phyloP scores from a whole-genome alignment of 2,329 filamentous ascomycete genomes.

The Orbilia quercus region DNA sequence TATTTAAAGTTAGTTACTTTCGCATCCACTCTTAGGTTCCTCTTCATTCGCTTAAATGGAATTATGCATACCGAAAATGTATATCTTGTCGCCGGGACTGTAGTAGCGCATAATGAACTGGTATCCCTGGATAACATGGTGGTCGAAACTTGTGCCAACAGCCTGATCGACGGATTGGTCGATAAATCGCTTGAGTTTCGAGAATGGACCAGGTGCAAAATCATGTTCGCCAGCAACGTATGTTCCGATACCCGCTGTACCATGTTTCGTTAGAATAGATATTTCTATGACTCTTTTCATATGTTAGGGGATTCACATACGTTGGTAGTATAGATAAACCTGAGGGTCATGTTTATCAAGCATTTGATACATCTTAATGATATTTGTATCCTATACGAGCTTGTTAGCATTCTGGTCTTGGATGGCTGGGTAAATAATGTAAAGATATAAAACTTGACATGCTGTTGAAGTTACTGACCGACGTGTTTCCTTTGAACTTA shows the following conservation, averaged over 20 bases:
- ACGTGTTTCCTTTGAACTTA: conserved; percentile 74
- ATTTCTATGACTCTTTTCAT: conserved; percentile 7
- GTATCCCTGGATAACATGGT: conserved; percentile 69
- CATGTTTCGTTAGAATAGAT: conserved; percentile 10
- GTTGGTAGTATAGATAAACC: conserved; percentile 69
- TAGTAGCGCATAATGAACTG: conserved; percentile 79
- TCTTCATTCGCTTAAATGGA: not conserved
- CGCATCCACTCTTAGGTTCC: too few relatives aligned
- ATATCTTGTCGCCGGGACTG: conserved; percentile 66
- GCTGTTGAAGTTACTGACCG: conserved; percentile 67
- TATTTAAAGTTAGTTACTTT: not conserved
- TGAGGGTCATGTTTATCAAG: conserved; percentile 55
- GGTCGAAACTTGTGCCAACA: conserved; percentile 71
- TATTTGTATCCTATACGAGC: conserved; percentile 47
- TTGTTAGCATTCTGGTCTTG: conserved; percentile 4
- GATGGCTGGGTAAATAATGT: too few relatives aligned
- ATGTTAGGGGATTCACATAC: conserved; percentile 65
- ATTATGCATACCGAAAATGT: conserved; percentile 55
- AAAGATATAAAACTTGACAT: too few relatives aligned
- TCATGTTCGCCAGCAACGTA: conserved; percentile 69
- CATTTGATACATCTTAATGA: conserved; percentile 57
- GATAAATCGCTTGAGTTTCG: conserved; percentile 74
- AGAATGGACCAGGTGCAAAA: conserved; percentile 59
- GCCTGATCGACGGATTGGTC: conserved; percentile 81
- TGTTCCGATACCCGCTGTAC: conserved; percentile 75